Evolutionary conservation across 2,329 filamentous ascomycete species (phyloP), one percentile per base, ranked within the genome.

Genomic region (Alternaria consortialis): DNA sequence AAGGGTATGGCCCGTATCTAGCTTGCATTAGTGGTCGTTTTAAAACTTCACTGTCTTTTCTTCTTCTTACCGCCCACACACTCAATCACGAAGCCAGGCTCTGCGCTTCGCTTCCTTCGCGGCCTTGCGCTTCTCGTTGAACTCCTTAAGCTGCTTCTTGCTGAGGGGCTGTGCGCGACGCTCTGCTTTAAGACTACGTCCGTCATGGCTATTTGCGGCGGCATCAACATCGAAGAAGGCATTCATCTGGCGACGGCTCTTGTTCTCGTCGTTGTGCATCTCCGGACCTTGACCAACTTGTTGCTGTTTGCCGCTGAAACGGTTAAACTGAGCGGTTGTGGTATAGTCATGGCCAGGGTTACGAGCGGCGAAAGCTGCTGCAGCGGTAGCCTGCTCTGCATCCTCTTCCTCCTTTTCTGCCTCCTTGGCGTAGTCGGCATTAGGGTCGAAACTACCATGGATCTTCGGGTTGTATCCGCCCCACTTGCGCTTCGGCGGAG

Each of bases 171-270:
- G 94, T 56, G 89, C 88, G 59, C 91, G 89, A 56, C 95, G 86
- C 83, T 99, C 95, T 2, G 93, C 95, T 80, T 94, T 96, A 60
- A 99, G 83, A 74, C 94, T 97, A 60, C 90, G 87, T 2, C 95
- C 95, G 70, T 97, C 90, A 74, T 99, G 94, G 59, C 88, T 87
- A 75, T 97, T 97, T 5, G 94, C 94, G 3, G 93, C 94, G 5
- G 93, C 92, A 78, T 98, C 94, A 43, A 97, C 94, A 76, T 99
- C 94, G 78, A 98, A 99, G 80, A 90, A 98, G 40, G 93, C 92
- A 74, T 92, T 91, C 91, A 98, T 91, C 81, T 98, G 95, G 44
- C 95, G 86, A 53, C 84, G 85, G 62, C 90, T 90, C 84, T 97
- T 97, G 74, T 92, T 91, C 75, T 96, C 93, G 73, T 97, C 93